phyloP scores from a whole-genome alignment of 495 filamentous ascomycete species.

The Penicillium psychrofluorescens region DNA sequence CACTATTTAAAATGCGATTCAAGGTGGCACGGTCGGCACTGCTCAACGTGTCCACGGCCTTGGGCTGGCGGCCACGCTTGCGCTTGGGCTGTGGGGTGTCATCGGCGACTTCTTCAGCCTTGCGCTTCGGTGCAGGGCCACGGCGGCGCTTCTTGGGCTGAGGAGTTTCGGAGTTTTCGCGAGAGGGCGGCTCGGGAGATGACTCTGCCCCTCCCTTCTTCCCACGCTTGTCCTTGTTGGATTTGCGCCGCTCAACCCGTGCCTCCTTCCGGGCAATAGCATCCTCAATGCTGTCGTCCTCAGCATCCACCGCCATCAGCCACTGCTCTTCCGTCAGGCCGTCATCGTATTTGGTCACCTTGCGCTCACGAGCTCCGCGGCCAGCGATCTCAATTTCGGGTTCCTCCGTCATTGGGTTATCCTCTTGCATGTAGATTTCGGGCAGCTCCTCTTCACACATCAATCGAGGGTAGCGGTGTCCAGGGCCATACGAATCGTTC shows the following conservation, averaged over 20 bases:
- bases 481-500: constrained; percentile 62
- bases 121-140: constrained; percentile 75
- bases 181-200: constrained; percentile 60
- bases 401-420: constrained; percentile 73
- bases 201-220: constrained; percentile 49
- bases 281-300: constrained; percentile 89
- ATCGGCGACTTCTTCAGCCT: constrained; percentile 71
- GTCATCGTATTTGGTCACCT: constrained; percentile 90
- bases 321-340: constrained; percentile 98
- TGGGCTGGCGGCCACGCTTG: constrained; percentile 72
- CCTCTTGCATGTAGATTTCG: constrained; percentile 85
- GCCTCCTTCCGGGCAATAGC: constrained; percentile 84
- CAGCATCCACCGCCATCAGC: constrained; percentile 85
- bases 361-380: constrained; percentile 89
- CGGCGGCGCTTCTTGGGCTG: constrained; percentile 66
- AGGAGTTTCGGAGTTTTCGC: constrained; percentile 72
- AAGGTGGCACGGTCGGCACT: constrained; percentile 47
- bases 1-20: constrained; percentile 64
- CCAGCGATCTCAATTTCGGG: constrained; percentile 69
- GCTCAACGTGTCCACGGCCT: constrained; percentile 47
- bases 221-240: constrained; percentile 59
- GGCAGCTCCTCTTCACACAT: constrained; percentile 86
- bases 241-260: constrained; percentile 70
- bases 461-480: constrained; percentile 61
- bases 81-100: constrained; percentile 72